Evolutionary conservation across 2,329 filamentous ascomycete species (phyloP).

Genomic region (Parasarocladium wereldwijsianum): DNA sequence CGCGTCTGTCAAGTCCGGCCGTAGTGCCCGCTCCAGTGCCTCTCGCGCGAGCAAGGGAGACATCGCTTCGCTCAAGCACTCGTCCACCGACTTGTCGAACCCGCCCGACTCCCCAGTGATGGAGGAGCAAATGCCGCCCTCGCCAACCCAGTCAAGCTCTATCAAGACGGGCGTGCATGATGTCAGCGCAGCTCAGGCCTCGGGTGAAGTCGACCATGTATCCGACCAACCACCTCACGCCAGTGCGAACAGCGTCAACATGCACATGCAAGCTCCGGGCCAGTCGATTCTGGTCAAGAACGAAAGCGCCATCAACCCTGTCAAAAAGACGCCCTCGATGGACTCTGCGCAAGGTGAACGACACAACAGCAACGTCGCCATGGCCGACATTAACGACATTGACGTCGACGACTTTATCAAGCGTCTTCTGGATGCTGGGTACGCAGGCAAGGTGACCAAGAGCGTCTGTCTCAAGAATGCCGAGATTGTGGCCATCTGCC

Average conservation of each 20-base stretch:
- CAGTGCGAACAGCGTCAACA: conserved; percentile 34
- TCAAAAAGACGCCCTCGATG: conserved; percentile 32
- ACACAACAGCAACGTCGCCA: conserved; percentile 48
- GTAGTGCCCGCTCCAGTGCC: conserved; percentile 37
- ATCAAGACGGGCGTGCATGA: conserved; percentile 62
- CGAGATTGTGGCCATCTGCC: conserved; percentile 88
- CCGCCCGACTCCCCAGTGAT: conserved; percentile 27
- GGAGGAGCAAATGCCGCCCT: conserved; percentile 57
- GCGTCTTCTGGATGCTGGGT: conserved; percentile 82
- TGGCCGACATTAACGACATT: conserved; percentile 80
- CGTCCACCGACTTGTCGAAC: conserved; percentile 19
- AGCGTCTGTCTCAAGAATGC: conserved; percentile 95
- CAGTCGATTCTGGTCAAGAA: conserved; percentile 83
- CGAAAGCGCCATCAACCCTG: conserved; percentile 54
- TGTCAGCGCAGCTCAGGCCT: conserved; percentile 66
- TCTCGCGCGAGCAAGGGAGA: conserved; percentile 32
- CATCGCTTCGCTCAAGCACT: conserved; percentile 23
- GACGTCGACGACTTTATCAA: conserved; percentile 97
- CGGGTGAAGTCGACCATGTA: conserved; percentile 85
- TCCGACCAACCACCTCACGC: conserved; percentile 78
- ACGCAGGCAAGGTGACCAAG: conserved; percentile 94
- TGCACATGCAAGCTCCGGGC: conserved; percentile 54
- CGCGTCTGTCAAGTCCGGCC: conserved; percentile 58
- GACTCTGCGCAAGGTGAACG: conserved; percentile 25
- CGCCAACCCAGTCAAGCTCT: conserved; percentile 66